Percentiles rank a stretch among this genome's conserved stretches.
These are phyloP conservation scores for Calocybe gangraenosa DNA, from an alignment of 768 basidiomycete genomes.

Conservation along the genomic window DNA sequence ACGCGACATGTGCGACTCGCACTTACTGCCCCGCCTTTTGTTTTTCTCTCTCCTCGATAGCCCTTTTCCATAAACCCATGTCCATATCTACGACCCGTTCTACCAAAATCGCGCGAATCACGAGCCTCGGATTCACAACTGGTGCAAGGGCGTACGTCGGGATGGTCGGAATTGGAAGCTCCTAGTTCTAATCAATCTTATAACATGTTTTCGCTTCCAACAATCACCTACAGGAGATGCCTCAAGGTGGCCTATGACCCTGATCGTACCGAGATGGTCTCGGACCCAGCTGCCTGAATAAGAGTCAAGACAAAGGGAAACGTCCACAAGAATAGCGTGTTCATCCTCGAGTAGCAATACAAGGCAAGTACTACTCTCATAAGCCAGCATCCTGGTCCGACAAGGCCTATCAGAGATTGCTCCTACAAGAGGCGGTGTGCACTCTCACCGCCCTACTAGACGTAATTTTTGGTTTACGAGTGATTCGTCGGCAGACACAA, in stretches of 20 bases:
- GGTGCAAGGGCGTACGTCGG: conserved; percentile 37
- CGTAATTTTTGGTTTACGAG: conserved; percentile 50
- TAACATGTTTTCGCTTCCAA: conserved; percentile 3
- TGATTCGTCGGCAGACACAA: conserved; percentile 34
- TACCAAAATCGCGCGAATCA: conserved; percentile 53
- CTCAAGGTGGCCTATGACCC: conserved; percentile 60
- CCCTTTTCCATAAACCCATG: conserved; percentile 38
- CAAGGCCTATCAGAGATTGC: conserved; percentile 25
- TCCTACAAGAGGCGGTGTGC: conserved; percentile 51
- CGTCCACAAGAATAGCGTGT: conserved; percentile 54
- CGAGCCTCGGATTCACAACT: conserved; percentile 37
- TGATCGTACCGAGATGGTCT: conserved; percentile 47
- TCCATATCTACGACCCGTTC: conserved; percentile 45
- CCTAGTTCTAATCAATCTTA: conserved; percentile 17
- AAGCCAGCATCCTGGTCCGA: conserved; percentile 55
- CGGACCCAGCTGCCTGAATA: conserved; percentile 41
- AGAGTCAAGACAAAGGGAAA: conserved; percentile 44
- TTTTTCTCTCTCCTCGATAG: conserved; percentile 21
- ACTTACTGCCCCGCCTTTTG: not conserved
- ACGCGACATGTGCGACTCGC: not conserved
- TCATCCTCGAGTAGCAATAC: conserved; percentile 47
- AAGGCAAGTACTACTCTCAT: conserved; percentile 45
- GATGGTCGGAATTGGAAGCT: conserved; percentile 36
- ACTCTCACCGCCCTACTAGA: conserved; percentile 61
- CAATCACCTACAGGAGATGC: conserved; percentile 12